A percentile compares a stretch with the other conserved stretches of the same genome.
Evolutionary conservation across 73 alveolate species (phyloP).

Genomic region (Paramecium pentaurelia): DNA sequence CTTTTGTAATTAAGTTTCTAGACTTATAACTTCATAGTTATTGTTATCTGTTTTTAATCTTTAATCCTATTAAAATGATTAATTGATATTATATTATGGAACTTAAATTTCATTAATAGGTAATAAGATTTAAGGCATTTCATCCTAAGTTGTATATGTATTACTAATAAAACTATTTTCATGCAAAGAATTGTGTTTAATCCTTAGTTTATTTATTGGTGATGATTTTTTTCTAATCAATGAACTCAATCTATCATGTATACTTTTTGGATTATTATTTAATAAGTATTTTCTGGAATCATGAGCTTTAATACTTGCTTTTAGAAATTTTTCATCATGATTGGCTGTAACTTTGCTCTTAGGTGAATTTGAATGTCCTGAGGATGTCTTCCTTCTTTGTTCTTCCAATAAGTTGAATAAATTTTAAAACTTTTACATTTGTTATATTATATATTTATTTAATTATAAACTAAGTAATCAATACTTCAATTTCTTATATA

Average conservation of each 20-base stretch:
- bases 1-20: neutral
- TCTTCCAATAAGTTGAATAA: neutral
- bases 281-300: slow-evolving; percentile 13
- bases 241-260: neutral
- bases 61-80: neutral
- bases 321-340: neutral
- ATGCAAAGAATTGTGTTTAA: neutral
- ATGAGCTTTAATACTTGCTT: slow-evolving; percentile 36
- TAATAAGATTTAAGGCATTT: neutral
- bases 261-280: slow-evolving; percentile 26
- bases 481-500: neutral
- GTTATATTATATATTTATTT: neutral
- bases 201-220: neutral
- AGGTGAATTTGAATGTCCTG: neutral
- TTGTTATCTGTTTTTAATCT: neutral
- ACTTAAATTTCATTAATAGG: neutral
- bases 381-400: neutral
- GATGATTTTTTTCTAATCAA: neutral
- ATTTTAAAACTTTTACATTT: neutral
- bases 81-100: neutral
- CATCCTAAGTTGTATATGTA: neutral
- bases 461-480: neutral
- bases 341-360: neutral
- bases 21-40: neutral
- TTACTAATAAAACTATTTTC: neutral